Percentiles rank a stretch among this genome's conserved stretches.
Conservation (phyloP, 148 eudicot genomes). For the Salicornia ramosissima region DNA sequence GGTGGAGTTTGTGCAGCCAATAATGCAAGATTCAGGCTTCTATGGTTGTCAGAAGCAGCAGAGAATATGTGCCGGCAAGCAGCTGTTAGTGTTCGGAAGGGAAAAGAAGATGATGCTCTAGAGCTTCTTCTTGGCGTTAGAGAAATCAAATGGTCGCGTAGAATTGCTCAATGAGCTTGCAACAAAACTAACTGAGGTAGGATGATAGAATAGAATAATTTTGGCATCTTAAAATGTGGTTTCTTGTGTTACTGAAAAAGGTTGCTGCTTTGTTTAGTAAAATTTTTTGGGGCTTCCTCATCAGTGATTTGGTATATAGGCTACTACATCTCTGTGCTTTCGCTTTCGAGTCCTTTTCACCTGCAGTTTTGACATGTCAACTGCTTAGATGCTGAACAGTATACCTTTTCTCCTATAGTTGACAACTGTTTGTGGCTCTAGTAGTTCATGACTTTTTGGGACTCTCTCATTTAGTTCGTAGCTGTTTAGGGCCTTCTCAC, state of each 20-base stretch:
- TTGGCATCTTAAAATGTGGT: neutral
- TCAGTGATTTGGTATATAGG: neutral
- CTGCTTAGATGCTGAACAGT: neutral
- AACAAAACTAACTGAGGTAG: conserved; percentile 65
- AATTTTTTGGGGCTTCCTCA: neutral
- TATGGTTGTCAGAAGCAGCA: conserved; percentile 87
- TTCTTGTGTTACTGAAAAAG: neutral
- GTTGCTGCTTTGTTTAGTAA: neutral
- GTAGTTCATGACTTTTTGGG: neutral
- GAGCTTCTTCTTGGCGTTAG: conserved; percentile 73
- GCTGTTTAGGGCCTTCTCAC: neutral
- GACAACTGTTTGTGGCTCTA: neutral
- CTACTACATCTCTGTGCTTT: neutral
- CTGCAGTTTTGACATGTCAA: neutral
- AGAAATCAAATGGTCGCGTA: conserved; percentile 70
- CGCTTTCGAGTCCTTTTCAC: neutral
- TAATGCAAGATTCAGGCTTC: conserved; percentile 70
- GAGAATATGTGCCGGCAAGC: conserved; percentile 74
- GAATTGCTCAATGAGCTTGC: conserved; percentile 73
- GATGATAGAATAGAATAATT: neutral
- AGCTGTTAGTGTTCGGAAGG: conserved; percentile 50
- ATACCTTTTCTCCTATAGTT: neutral
- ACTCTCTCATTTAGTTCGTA: neutral
- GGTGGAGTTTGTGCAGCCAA: conserved; percentile 48
- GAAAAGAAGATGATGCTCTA: conserved; percentile 72